Evolutionary conservation across 805 yeast species (phyloP), one percentile per base, ranked within the genome.

Genomic region (Candida ortonii): DNA sequence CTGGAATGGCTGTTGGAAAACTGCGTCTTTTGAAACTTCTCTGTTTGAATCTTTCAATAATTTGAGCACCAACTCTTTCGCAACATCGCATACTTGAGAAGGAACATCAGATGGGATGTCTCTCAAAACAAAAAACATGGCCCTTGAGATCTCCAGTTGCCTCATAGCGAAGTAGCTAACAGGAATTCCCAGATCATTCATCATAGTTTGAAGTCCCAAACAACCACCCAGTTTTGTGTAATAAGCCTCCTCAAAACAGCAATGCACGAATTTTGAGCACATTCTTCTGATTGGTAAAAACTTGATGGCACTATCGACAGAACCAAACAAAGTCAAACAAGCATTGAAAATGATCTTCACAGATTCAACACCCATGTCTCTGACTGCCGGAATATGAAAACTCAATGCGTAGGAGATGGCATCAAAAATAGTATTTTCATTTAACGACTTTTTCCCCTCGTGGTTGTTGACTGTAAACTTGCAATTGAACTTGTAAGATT

Each of bases 91-190:
- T 10, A 90, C 95, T 41, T 73, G 78, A 28, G 77, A 71, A 1
- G 97, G 97, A 2, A 90, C 93, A 28, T 89, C 94, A 2, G 78
- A 71, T 0, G 95, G 89, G 0, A 94, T 82, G 51, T 93, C 99
- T 52, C 95, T 76, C 41, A 90, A 65, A 3, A 90, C 95, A 61
- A 88, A 94, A 46, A 90, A 78, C 57, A 93, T 73, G 0, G 96
- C 87, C 28, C 95, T 73, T 2, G 86, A 78, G 21, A 93, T 68
- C 53, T 93, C 97, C 46, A 84, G 72, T 52, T 88, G 96, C 22
- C 90, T 73, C 28, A 77, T 73, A 35, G 74, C 71, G 53, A 90
- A 78, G 79, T 95, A 88, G 2, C 68, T 62, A 3, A 77, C 64
- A 1, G 96, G 85, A 28, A 86, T 74, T 1, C 63, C 71, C 21